A percentile compares a stretch with the other conserved stretches of the same genome.
phyloP scores from a whole-genome alignment of 176 grass and related monocot genomes.

The maize (Zea mays) region Zm-B73-REFERENCE-NAM-5.0 NC_050105.1:96015001-96015500 shows the following conservation, averaged over 20 bases:
- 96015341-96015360: constrained; percentile 36
- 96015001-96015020: not conserved
- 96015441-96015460: constrained; percentile 50
- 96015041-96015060: constrained; percentile 60
- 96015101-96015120: constrained; percentile 31
- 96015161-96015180: constrained; percentile 60
- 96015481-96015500: constrained; percentile 67
- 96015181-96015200: constrained; percentile 57
- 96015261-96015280: constrained; percentile 51
- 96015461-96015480: constrained; percentile 45
- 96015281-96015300: constrained; percentile 52
- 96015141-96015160: constrained; percentile 39
- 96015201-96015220: constrained; percentile 18
- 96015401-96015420: constrained; percentile 15
- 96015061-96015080: constrained; percentile 24
- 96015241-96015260: constrained; percentile 48
- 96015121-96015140: constrained; percentile 64
- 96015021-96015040: constrained; percentile 37
- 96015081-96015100: constrained; percentile 27
- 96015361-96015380: constrained; percentile 36
- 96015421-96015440: constrained; percentile 52
- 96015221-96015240: constrained; percentile 46
- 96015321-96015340: constrained; percentile 43
- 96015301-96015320: constrained; percentile 40
- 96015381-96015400: constrained; percentile 31